A percentile compares a stretch with the other conserved stretches of the same genome.
These are phyloP conservation scores for Boletus edulis DNA, from an alignment of 768 basidiomycete species.

Conservation along the genomic window DNA sequence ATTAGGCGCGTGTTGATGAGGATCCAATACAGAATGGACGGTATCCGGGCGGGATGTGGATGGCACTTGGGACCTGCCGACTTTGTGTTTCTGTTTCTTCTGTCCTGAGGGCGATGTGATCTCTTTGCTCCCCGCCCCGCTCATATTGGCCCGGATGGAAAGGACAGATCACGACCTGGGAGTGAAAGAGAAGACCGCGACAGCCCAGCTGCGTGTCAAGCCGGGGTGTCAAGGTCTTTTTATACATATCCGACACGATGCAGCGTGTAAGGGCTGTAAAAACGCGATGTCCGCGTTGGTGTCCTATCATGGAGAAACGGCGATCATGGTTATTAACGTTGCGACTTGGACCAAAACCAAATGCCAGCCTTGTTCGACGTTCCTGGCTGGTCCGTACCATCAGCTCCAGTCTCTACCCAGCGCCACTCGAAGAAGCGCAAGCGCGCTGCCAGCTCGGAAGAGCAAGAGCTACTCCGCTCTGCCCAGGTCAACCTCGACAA, in stretches of 20 bases:
- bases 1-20: constrained; percentile 13
- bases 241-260: constrained; percentile 20
- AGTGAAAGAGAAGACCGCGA: background rate
- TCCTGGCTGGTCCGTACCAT: constrained; percentile 63
- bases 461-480: constrained; percentile 34
- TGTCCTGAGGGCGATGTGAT: background rate
- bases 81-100: constrained; percentile 14
- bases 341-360: constrained; percentile 2
- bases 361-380: constrained; percentile 54
- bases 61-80: constrained; percentile 5
- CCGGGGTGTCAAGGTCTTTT: background rate
- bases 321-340: background rate
- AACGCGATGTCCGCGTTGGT: constrained; percentile 22
- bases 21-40: constrained; percentile 4
- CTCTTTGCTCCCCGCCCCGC: constrained; percentile 3
- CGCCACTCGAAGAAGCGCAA: constrained; percentile 46
- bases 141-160: constrained; percentile 10
- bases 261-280: constrained; percentile 18
- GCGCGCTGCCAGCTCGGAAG: constrained; percentile 42
- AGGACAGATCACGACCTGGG: background rate
- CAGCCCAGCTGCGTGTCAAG: background rate
- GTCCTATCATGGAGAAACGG: background rate
- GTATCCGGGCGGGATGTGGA: constrained; percentile 2
- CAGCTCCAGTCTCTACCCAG: constrained; percentile 38
- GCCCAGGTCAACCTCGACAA: constrained; percentile 59